Evolutionary conservation across 225 moss, liverwort and hornwort genomes (phyloP).

Genomic region (Neckera pumila): DNA sequence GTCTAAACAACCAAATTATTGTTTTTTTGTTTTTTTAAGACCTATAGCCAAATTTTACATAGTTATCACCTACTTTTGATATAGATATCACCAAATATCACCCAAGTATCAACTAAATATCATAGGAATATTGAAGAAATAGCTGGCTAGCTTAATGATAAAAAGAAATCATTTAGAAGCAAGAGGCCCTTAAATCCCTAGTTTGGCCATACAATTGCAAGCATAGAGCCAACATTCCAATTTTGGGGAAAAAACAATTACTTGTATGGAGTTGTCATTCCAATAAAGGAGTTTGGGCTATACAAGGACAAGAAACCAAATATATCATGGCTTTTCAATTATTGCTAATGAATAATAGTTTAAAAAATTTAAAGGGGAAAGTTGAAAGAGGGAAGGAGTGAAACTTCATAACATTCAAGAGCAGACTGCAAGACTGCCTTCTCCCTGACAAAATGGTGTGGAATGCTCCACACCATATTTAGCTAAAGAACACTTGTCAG

Average conservation of each 20-base stretch:
- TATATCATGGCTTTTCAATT: neutral
- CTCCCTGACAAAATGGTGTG: too few relatives aligned
- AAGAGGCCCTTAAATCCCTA: neutral
- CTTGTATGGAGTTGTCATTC: neutral
- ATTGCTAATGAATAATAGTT: too few relatives aligned
- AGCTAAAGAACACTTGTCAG: too few relatives aligned
- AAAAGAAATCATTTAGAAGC: neutral
- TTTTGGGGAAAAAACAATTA: neutral
- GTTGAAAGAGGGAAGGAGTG: neutral
- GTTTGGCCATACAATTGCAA: neutral
- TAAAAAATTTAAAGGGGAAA: neutral
- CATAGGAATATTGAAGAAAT: neutral
- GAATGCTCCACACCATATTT: too few relatives aligned
- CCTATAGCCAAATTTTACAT: neutral
- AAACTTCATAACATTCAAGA: too few relatives aligned
- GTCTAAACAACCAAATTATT: neutral
- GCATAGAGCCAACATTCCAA: neutral
- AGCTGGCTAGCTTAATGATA: neutral
- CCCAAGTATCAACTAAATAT: neutral
- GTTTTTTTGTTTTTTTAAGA: accelerated
- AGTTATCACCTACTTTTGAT: neutral
- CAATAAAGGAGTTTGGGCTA: too few relatives aligned
- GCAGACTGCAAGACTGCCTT: too few relatives aligned
- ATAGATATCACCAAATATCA: neutral
- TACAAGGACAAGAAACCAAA: neutral